These are phyloP conservation scores for Asclepias syriaca DNA, from an alignment of 257 asterid species.

Conservation along the genomic window DNA sequence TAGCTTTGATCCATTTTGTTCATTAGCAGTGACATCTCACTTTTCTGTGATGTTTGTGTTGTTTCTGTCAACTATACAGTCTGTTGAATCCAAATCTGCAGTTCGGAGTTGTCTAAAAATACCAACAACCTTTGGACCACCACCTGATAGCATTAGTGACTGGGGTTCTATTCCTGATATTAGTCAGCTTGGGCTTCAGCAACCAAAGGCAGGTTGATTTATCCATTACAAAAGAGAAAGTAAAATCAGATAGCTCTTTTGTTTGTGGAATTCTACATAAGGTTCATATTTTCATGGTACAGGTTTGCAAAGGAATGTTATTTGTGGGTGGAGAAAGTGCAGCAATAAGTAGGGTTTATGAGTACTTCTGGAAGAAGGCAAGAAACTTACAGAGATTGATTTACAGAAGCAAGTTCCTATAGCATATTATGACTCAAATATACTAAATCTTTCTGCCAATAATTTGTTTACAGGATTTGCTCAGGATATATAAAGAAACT, in stretches of 20 bases:
- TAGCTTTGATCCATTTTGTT: constrained; percentile 8
- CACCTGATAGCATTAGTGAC: constrained; percentile 49
- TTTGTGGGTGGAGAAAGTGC: constrained; percentile 93
- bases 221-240: not conserved
- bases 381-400: not conserved
- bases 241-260: not conserved
- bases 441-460: not conserved
- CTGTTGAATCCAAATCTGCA: constrained; percentile 65
- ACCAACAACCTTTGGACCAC: constrained; percentile 71
- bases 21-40: constrained; percentile 12
- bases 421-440: not conserved
- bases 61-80: constrained; percentile 41
- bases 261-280: not conserved
- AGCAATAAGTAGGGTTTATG: constrained; percentile 72
- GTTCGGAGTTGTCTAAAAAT: constrained; percentile 60
- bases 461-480: constrained; percentile 46
- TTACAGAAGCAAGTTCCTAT: not conserved
- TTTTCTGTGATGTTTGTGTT: not conserved
- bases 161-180: constrained; percentile 84
- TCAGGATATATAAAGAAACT: constrained; percentile 71
- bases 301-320: constrained; percentile 77
- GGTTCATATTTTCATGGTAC: constrained; percentile 13
- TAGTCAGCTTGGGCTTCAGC: constrained; percentile 54
- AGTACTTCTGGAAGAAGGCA: constrained; percentile 95
- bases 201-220: constrained; percentile 43